These are phyloP conservation scores for Byssochlamys sp. DNA, from an alignment of 2,329 filamentous ascomycete genomes.

Conservation along the genomic window DNA sequence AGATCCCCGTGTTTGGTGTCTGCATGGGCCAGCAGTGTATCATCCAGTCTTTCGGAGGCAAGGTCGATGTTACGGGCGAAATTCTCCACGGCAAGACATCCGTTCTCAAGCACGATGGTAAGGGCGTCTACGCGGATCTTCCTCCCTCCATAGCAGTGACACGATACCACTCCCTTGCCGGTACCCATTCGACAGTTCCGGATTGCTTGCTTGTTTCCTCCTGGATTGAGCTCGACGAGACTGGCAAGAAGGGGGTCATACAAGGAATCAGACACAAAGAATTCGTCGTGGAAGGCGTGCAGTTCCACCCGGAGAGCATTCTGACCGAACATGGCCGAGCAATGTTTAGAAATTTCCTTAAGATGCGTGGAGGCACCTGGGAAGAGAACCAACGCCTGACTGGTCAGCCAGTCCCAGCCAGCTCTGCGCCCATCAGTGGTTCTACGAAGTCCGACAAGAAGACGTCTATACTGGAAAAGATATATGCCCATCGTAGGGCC, in stretches of 20 bases:
- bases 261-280: slow-evolving; percentile 95
- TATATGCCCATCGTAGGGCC: slow-evolving; percentile 71
- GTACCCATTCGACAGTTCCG: slow-evolving; percentile 78
- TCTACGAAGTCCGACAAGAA: slow-evolving; percentile 46
- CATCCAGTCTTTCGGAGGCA: slow-evolving; percentile 82
- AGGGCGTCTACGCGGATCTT: slow-evolving; percentile 82
- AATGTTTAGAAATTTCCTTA: slow-evolving; percentile 89
- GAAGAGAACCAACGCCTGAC: slow-evolving; percentile 54
- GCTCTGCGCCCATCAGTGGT: slow-evolving; percentile 12
- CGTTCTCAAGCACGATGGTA: slow-evolving; percentile 73
- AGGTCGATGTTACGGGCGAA: slow-evolving; percentile 85
- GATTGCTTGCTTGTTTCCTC: slow-evolving; percentile 80
- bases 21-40: slow-evolving; percentile 99
- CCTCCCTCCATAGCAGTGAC: slow-evolving; percentile 76
- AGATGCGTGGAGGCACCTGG: slow-evolving; percentile 85
- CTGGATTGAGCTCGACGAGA: slow-evolving; percentile 65
- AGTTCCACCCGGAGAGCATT: slow-evolving; percentile 97
- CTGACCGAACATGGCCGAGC: slow-evolving; percentile 75
- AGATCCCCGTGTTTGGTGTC: slow-evolving; percentile 91
- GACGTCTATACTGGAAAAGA: slow-evolving; percentile 78
- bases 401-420: slow-evolving; percentile 10
- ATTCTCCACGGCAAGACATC: slow-evolving; percentile 97
- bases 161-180: slow-evolving; percentile 89
- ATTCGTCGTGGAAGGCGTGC: slow-evolving; percentile 83
- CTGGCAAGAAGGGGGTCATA: slow-evolving; percentile 74